Base-by-base conservation (phyloP, 129 eudicot species). In the carrot (Daucus carota) region DNA sequence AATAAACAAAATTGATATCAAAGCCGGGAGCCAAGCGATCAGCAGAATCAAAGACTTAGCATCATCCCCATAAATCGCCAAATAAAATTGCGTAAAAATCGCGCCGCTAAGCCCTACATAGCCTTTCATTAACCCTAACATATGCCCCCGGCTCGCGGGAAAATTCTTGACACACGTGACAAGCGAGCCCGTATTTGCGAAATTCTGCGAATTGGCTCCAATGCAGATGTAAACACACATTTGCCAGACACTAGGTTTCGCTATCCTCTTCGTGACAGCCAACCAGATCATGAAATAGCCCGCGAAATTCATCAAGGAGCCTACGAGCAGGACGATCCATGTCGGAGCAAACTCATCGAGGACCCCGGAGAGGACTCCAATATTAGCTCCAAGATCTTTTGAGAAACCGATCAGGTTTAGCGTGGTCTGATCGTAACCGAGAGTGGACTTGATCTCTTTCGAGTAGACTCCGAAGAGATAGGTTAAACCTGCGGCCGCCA, bases 121-220 rank as follows among this genome's bases (percentile, higher is more conserved):
- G 8, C 87, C 87, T 70, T 83, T 83, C 70, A 83, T 38, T 22
- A 79, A n/a, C 5, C 87, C 87, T 26, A 83, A 42, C 78, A 83
- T 45, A 54, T 72, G 57, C 3, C 87, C 87, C 47, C 84, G 57
- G 18, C 81, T 72, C n/a, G 73, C 79, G 0, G 83, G 87, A 47
- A 83, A 83, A 54, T 83, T 83, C 68, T 76, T 83, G n/a, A 83
- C 87, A 66, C 79, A 76, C 1, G 87, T 72, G 13, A 83, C 84
- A 28, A 83, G 83, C 0, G 87, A 42, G 4, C 83, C 83, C 0
- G 87, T 83, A 68, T 80, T 83, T 1, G 81, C 84, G 43, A 83
- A 83, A 33, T 73, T 76, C 20, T 79, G 81, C 1, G 87, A 83
- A 73, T 83, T 83, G 0, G 84, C 84, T 12, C 81, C 87, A 29